phyloP scores from a whole-genome alignment of 1,284 basidiomycete species.

The Ustilago loliicola region DNA sequence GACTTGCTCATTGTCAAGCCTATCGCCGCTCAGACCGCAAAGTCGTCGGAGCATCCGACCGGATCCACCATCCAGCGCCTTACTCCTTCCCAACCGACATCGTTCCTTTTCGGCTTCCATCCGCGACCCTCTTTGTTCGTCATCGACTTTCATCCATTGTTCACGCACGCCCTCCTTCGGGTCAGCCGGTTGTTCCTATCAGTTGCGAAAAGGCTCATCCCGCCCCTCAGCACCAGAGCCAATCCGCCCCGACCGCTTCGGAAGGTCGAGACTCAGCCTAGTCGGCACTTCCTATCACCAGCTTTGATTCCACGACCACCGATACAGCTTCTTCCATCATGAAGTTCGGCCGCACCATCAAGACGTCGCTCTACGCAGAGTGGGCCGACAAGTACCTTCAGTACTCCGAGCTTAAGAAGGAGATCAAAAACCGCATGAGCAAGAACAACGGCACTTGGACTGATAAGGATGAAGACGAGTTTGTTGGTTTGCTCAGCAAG shows the following conservation, averaged over 20 bases:
- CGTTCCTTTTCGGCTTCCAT: constrained; percentile 1
- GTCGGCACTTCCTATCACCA: not conserved
- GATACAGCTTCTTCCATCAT: constrained; percentile 33
- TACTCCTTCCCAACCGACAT: not conserved
- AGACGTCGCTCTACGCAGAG: constrained; percentile 69
- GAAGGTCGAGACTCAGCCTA: not conserved
- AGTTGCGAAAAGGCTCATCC: not conserved
- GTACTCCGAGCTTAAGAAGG: constrained; percentile 70
- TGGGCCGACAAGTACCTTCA: constrained; percentile 69
- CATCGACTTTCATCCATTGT: not conserved
- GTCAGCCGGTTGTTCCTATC: not conserved
- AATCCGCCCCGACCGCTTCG: not conserved
- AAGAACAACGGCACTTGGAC: constrained; percentile 68
- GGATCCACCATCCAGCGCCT: not conserved
- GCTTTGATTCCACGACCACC: not conserved
- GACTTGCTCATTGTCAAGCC: not conserved
- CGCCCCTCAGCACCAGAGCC: not conserved
- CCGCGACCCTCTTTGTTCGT: not conserved
- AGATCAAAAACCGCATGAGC: constrained; percentile 68
- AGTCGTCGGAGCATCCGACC: not conserved
- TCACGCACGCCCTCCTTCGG: not conserved
- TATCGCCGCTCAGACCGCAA: not conserved
- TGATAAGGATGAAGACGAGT: constrained; percentile 70
- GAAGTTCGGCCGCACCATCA: constrained; percentile 71
- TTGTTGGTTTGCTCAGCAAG: constrained; percentile 76